Percentiles rank a stretch among this genome's conserved stretches.
Evolutionary conservation across 169 alveolate species (phyloP).

Genomic region (Eimeria mitis): DNA sequence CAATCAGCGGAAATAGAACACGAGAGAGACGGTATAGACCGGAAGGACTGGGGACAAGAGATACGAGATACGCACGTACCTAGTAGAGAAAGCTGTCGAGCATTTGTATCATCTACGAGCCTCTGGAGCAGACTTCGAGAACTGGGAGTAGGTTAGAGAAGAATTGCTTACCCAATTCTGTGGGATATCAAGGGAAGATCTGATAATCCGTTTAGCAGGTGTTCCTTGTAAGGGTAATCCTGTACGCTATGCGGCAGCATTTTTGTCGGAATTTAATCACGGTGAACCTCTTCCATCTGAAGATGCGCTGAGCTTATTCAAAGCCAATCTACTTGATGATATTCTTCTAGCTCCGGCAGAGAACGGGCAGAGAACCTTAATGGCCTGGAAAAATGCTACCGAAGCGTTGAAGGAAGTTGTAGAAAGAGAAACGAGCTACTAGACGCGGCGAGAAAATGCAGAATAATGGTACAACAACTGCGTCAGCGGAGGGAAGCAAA

Average conservation of each 20-base stretch:
- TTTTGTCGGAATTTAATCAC: background rate
- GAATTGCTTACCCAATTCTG: background rate
- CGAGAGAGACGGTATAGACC: no score
- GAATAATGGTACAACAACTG: background rate
- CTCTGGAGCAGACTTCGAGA: no score
- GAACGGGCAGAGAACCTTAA: background rate
- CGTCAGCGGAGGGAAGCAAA: background rate
- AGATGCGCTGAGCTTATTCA: background rate
- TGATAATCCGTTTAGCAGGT: background rate
- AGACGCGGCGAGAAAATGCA: background rate
- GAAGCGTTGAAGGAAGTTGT: background rate
- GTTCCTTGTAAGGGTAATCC: background rate
- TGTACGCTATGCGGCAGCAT: background rate
- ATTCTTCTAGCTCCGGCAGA: no score
- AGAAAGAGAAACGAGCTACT: background rate
- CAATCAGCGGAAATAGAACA: no score
- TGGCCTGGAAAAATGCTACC: background rate
- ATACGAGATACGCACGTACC: no score
- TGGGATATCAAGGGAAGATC: background rate
- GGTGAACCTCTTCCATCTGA: background rate
- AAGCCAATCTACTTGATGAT: background rate
- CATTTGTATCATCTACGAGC: no score
- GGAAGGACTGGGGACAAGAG: no score
- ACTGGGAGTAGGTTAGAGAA: no score
- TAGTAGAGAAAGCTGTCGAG: no score